Base-by-base conservation (phyloP, 1,139 yeast genomes). In the Yamadazyma siamensis region DNA sequence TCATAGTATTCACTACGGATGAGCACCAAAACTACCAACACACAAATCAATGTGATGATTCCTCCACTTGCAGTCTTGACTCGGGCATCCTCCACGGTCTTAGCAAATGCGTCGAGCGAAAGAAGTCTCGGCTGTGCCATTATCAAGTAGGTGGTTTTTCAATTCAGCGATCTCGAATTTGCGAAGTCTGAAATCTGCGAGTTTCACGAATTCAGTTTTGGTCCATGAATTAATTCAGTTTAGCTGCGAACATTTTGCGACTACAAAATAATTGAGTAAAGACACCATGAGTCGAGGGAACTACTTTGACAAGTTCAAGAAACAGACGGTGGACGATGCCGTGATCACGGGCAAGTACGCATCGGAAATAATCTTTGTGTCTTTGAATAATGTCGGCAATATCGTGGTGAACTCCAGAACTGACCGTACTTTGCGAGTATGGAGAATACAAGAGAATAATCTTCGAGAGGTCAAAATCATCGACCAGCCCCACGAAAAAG, bases 21-120 rank as follows among this genome's bases (percentile, higher is more conserved):
- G 42, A 91, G 68, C 35, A 82, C 47, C 16, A 81, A 38, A 17
- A 87, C 81, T 5, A 84, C 68, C 12, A 77, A 32, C 2, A 79
- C 53, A 49, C 96, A 83, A 5, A 77, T 60, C 28, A 91, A 54
- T 6, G 97, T 88, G 46, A 91, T 85, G 23, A 87, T 50, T 3
- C 96, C 98, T 31, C 98, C 98, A 5, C 91, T 72, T 4, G 89
- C 71, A 3, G 98, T 91, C 43, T 84, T 78, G 38, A 91, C 77
- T 35, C 86, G 73, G 5, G 95, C 95, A 55, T 91, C 98, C 48
- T 89, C 97, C 26, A 86, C 89, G 5, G 97, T 87, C 59, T 88
- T 89, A 20, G 95, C 80, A 58, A 91, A 91, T 9, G 95, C 96
- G 58, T 91, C 98, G 39, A 84, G 67, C 25, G 80, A 75, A 34